A percentile compares a stretch with the other conserved stretches of the same genome.
Conservation (phyloP, 2,329 filamentous ascomycete species). For the Aspergillus uvarum region DNA sequence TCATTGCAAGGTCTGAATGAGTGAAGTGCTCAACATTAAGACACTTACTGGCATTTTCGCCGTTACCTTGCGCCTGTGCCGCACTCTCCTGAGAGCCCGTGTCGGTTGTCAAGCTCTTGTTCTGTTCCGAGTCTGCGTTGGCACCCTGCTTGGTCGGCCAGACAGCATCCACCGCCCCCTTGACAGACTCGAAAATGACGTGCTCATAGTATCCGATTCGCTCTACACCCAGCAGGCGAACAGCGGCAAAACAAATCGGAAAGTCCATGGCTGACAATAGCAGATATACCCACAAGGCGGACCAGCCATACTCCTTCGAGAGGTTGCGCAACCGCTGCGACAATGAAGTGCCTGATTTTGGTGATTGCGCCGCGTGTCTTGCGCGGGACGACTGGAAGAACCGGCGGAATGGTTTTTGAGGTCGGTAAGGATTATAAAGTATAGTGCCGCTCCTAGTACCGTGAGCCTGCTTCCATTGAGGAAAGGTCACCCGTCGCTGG, state of each 20-base stretch:
- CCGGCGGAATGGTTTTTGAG: conserved; percentile 13
- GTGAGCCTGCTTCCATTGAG: neutral
- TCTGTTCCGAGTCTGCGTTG: conserved; percentile 48
- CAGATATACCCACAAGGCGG: conserved; percentile 87
- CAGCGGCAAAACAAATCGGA: conserved; percentile 89
- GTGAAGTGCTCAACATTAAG: neutral
- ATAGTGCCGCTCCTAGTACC: neutral
- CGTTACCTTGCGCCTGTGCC: conserved; percentile 52
- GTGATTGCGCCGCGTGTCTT: conserved; percentile 18
- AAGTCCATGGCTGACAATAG: conserved; percentile 82
- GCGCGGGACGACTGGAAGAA: conserved; percentile 29
- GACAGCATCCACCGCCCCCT: conserved; percentile 32
- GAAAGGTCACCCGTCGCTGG: neutral
- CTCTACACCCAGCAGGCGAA: conserved; percentile 79
- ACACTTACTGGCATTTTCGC: conserved; percentile 71
- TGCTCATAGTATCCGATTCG: conserved; percentile 65
- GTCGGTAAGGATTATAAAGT: neutral
- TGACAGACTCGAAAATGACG: conserved; percentile 41
- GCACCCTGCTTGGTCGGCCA: conserved; percentile 36
- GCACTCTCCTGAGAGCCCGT: conserved; percentile 41
- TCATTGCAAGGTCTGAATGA: neutral
- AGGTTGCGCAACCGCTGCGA: conserved; percentile 76
- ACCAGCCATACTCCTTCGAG: conserved; percentile 90
- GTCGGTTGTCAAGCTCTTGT: conserved; percentile 27
- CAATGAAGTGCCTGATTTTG: conserved; percentile 51